phyloP scores from a whole-genome alignment of 2,329 filamentous ascomycete genomes.

The Botrytis byssoidea region DNA sequence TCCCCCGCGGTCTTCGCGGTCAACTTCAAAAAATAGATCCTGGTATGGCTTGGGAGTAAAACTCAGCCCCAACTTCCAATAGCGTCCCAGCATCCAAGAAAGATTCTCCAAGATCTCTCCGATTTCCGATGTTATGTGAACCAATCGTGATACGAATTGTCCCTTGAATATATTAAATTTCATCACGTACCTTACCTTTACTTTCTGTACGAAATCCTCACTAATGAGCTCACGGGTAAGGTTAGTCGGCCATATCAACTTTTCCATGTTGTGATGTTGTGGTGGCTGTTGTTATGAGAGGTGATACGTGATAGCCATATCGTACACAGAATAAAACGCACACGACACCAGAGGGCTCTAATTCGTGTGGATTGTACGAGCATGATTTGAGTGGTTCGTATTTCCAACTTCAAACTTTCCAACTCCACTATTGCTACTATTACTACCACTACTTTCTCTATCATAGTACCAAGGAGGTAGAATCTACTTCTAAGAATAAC shows the following conservation, averaged over 20 bases:
- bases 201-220: constrained; percentile 4
- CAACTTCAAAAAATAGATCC: constrained; percentile 21
- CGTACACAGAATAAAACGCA: neutral
- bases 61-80: neutral
- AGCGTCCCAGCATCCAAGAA: neutral
- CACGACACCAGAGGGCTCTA: neutral
- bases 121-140: neutral
- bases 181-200: constrained; percentile 9
- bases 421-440: neutral
- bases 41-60: neutral
- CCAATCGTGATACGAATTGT: neutral
- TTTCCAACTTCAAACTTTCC: neutral
- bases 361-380: neutral
- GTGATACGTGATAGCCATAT: neutral
- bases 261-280: neutral
- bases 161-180: neutral
- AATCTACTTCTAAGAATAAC: neutral
- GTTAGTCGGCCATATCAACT: neutral
- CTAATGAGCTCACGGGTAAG: neutral
- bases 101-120: neutral
- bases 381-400: neutral
- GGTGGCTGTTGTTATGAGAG: neutral
- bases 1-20: constrained; percentile 21
- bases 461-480: neutral
- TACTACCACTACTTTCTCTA: neutral